phyloP scores from a whole-genome alignment of 1,139 yeast genomes.

The Trichomonascaceae sp. region DNA sequence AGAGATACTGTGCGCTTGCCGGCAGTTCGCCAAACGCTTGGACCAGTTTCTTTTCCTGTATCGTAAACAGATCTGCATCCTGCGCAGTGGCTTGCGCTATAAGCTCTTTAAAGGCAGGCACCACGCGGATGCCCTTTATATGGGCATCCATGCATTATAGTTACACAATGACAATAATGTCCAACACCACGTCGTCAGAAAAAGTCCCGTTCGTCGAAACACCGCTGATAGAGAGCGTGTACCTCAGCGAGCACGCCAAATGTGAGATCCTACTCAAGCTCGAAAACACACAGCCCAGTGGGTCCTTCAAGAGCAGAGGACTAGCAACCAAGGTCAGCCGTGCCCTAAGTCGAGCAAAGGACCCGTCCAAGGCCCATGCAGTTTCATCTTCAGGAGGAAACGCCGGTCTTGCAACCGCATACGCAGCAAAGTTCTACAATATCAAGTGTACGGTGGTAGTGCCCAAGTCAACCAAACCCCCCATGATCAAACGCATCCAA shows the following conservation, averaged over 20 bases:
- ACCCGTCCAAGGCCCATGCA: conserved; percentile 30
- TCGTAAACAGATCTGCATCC: neutral
- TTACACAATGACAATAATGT: neutral
- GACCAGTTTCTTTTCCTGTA: neutral
- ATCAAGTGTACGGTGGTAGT: conserved; percentile 53
- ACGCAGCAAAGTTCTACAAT: conserved; percentile 35
- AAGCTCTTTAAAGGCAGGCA: neutral
- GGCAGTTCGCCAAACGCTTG: conserved; percentile 2
- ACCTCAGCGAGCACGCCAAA: conserved; percentile 21
- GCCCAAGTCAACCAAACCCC: conserved; percentile 35
- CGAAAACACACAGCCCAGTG: conserved; percentile 58
- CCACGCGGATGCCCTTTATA: too few species aligned
- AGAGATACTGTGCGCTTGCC: conserved; percentile 4
- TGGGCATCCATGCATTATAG: too few species aligned
- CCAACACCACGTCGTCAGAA: neutral
- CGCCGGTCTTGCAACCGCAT: conserved; percentile 68
- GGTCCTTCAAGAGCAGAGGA: conserved; percentile 61
- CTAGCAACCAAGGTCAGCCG: conserved; percentile 30
- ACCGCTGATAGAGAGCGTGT: conserved; percentile 18
- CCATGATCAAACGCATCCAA: conserved; percentile 30
- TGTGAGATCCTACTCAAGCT: conserved; percentile 45
- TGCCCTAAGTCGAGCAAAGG: conserved; percentile 7
- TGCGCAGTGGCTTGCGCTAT: neutral
- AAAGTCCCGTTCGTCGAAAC: conserved; percentile 9
- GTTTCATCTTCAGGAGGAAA: conserved; percentile 65